These are phyloP conservation scores for Aspergillus saccharolyticus DNA, from an alignment of 495 filamentous ascomycete genomes.

Conservation along the genomic window DNA sequence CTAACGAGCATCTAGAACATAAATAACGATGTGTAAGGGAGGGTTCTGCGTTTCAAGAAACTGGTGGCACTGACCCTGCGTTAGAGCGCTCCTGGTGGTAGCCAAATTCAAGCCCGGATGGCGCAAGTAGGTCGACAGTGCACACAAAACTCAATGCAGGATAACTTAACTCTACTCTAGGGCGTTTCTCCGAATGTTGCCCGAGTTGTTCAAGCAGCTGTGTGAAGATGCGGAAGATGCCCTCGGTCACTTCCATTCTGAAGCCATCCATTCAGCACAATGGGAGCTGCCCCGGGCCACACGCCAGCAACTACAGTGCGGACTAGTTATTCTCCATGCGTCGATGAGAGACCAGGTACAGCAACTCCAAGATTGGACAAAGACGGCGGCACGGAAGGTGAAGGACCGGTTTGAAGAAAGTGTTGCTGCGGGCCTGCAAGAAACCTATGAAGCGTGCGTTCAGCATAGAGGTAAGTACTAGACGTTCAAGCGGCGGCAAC, in stretches of 20 bases:
- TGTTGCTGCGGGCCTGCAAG: background rate
- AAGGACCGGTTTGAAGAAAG: background rate
- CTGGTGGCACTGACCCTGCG: background rate
- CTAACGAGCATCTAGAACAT: background rate
- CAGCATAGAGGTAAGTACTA: background rate
- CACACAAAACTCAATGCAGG: background rate
- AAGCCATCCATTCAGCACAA: background rate
- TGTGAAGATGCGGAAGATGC: background rate
- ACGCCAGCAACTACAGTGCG: background rate
- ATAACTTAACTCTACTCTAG: background rate
- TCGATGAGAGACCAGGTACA: background rate
- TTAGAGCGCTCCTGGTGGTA: background rate
- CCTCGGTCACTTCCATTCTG: background rate
- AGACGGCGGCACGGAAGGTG: background rate
- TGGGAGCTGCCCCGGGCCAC: background rate
- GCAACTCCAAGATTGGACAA: background rate
- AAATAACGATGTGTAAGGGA: background rate
- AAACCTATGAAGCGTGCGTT: background rate
- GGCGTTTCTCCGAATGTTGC: background rate
- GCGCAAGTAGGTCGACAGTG: background rate
- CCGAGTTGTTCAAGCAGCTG: background rate
- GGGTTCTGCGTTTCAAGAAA: no score
- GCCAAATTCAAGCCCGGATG: background rate
- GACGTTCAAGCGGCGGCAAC: background rate
- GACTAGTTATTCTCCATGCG: background rate